These are phyloP conservation scores for Teunomyces lycoperdinae DNA, from an alignment of 805 yeast genomes.

Conservation along the genomic window DNA sequence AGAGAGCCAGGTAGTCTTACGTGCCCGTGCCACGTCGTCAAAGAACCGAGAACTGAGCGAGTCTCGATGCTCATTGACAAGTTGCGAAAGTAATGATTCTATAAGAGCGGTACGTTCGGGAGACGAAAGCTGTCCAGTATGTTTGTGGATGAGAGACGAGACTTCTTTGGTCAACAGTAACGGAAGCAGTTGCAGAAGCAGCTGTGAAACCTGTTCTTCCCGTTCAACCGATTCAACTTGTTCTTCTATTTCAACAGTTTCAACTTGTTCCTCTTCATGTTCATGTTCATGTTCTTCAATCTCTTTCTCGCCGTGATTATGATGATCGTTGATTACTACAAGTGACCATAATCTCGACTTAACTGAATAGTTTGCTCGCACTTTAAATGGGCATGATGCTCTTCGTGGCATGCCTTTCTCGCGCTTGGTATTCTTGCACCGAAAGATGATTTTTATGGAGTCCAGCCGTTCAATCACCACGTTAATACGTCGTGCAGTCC, in stretches of 20 bases:
- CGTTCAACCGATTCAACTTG: neutral
- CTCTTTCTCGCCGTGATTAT: constrained; percentile 43
- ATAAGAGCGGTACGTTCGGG: constrained; percentile 9
- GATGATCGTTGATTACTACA: constrained; percentile 57
- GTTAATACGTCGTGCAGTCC: constrained; percentile 47
- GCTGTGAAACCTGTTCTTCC: neutral
- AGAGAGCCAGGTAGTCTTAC: neutral
- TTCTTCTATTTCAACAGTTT: neutral
- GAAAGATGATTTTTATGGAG: constrained; percentile 56
- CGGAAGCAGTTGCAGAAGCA: neutral
- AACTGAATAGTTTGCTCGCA: constrained; percentile 59
- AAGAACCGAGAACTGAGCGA: constrained; percentile 8
- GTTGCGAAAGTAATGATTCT: constrained; percentile 11
- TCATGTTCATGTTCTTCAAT: neutral
- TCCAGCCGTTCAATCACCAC: constrained; percentile 65
- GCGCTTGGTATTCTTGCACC: constrained; percentile 45
- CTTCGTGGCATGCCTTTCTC: constrained; percentile 17
- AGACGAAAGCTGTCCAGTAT: constrained; percentile 3
- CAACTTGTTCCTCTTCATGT: neutral
- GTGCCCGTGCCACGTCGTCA: constrained; percentile 3
- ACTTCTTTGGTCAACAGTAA: constrained; percentile 2
- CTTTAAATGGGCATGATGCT: constrained; percentile 58
- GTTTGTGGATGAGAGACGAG: constrained; percentile 5
- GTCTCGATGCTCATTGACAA: constrained; percentile 11
- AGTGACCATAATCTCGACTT: constrained; percentile 55